Evolutionary conservation across 2,329 filamentous ascomycete genomes (phyloP).

Genomic region (Alternaria triticimaculans): DNA sequence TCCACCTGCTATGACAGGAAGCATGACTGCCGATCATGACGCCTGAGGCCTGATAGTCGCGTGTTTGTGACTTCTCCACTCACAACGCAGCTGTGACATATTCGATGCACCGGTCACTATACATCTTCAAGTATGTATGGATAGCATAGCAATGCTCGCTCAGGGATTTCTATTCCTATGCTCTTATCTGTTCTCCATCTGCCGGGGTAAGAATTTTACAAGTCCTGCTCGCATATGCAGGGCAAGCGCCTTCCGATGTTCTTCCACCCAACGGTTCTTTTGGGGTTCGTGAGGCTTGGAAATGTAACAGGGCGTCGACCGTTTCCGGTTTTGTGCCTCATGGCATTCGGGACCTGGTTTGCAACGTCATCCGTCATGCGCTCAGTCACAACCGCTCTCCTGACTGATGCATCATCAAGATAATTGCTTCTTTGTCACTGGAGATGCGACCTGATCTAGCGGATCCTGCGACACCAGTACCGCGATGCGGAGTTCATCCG

Average conservation of each 20-base stretch:
- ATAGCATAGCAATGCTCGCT: neutral
- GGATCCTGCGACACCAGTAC: conserved; percentile 3
- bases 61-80: conserved; percentile 9
- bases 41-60: conserved; percentile 30
- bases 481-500: conserved; percentile 4
- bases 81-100: conserved; percentile 10
- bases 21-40: conserved; percentile 38
- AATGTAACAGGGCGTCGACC: conserved; percentile 1
- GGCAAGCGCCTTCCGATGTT: conserved; percentile 1
- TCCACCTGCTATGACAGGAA: conserved; percentile 21
- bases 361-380: conserved; percentile 5
- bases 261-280: conserved; percentile 6
- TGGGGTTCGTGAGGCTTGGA: neutral
- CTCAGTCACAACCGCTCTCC: neutral
- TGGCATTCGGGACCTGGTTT: neutral
- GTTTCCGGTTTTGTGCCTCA: conserved; percentile 2
- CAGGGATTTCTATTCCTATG: neutral
- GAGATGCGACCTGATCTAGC: conserved; percentile 3
- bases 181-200: neutral
- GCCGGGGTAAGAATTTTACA: neutral
- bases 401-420: neutral
- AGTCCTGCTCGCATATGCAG: neutral
- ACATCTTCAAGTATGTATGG: conserved; percentile 1
- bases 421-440: conserved; percentile 6
- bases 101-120: neutral